Base-by-base conservation (phyloP, 371 early-diverging fungal genomes). In the Mucor ambiguus region DNA sequence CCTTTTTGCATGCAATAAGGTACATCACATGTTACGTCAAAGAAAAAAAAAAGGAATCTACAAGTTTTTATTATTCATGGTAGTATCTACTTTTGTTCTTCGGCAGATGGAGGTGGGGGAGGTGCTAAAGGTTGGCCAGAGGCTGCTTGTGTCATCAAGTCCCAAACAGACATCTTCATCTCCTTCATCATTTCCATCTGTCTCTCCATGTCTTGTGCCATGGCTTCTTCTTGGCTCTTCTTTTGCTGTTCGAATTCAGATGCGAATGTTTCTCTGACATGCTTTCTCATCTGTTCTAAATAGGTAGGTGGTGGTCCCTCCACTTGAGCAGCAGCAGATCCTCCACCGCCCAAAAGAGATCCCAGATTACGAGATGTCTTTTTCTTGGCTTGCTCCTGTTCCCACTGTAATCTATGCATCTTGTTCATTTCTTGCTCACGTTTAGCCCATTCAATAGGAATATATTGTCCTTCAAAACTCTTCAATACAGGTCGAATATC, bases 401-500 rank as follows among this genome's bases (percentile, higher is more conserved):
- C 90, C 91, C 92, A 93, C 60, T 93, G 84, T 24, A 80, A 60
- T 59, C 81, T 76, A 70, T 87, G 85, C 72, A 84, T 75, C 43
- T 84, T 82, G 57, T 89, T 85, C 73, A 91, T 79, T 33, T 83
- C 81, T 58, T 89, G 76, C 72, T 94, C 93, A 78, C 91, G 87
- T 63, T 80, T 76, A 38, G 85, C 84, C 80, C 91, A 93, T 68
- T 86, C 91, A 14, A 72, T 67, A n/a, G 93, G 90, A 44, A 92
- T 86, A 67, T 91, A 75, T 59, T 79, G 84, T 57, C 87, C 92
- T 63, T 84, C 73, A 75, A 90, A 94, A 59, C 82, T 82, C 64
- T 84, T 76, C 61, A 94, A 74, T 26, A 91, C 85, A 14, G 82
- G 81, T 66, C 93, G 86, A 44, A 94, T 89, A 76, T 95, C 95